Evolutionary conservation across 1,284 basidiomycete genomes (phyloP), one percentile per base, ranked within the genome.

Genomic region (Moniliophthora roreri): DNA sequence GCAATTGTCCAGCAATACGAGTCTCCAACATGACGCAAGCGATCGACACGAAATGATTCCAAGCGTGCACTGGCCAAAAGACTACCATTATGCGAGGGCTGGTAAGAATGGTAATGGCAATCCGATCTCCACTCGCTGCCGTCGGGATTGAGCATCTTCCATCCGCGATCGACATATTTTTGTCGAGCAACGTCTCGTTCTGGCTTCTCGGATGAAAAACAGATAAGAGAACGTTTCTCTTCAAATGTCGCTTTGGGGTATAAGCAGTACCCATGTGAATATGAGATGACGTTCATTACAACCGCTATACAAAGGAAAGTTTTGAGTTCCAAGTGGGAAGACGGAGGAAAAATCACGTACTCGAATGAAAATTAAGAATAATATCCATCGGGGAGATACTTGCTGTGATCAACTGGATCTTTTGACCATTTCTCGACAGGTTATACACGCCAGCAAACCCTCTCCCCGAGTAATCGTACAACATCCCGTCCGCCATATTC

Each of bases 261-360:
- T 32, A 64, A 49, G 4, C 55, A 55, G 35, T 58, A 59, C 8
- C 59, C 63, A 8, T 44, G 36, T 20, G 57, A 48, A 36, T 53
- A 57, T 3, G 54, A 50, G 39, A 63, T 62, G 32, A 60, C 46
- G 48, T 65, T 66, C 60, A 65, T 63, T 11, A 59, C 63, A 40
- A 56, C 54, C 13, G 62, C 60, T 58, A 26, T 26, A 38, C 36
- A 24, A 42, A 24, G 21, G 20, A 35, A 39, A 3, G 46, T 32
- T 23, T 42, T 23, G 20, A 18, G 4, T 38, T 5, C 4, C 4
- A n/a, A 18, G n/a, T 24, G 21, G 9, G n/a, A n/a, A 37, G 16
- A 15, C 21, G 2, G 11, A 9, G 44, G 40, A 34, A 56, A 47
- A 40, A 23, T 4, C 18, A 52, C 56, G 28, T 53, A 61, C 60